Evolutionary conservation across 2,329 filamentous ascomycete genomes (phyloP), one percentile per base, ranked within the genome.

Genomic region (Botrytis aclada): DNA sequence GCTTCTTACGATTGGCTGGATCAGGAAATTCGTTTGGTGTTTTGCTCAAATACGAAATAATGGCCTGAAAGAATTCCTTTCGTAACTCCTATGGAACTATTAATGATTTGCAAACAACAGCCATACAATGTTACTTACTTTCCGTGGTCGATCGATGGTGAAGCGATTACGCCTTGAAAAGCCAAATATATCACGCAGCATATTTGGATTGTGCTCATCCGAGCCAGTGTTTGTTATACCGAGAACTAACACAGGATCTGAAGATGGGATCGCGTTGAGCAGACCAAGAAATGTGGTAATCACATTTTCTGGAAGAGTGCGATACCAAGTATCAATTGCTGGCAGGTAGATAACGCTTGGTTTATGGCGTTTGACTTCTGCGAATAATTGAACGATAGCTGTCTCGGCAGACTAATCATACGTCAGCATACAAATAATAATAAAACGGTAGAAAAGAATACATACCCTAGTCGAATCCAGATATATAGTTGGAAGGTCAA

Each of bases 291-390:
- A 98, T 0, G 94, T 96, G 47, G 91, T 90, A 72, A 97, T 89
- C 4, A 91, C 89, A 0, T 92, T 90, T 12, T 84, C 84, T n/a
- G 82, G 80, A 29, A 91, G 79, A 39, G 86, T 87, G 29, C 78
- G 77, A 80, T 94, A 95, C 96, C 96, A 99, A 12, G 91, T 88
- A 77, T 97, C 93, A 66, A 98, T 89, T 77, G 94, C 92, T 3
- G 96, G 95, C 61, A 99, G 92, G 82, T 95, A 98, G 69, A 99
- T 96, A 54, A 98, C 93, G 81, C 94, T 97, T 0, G 96, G 96
- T 81, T 97, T 98, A 81, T 98, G 94, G 54, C 95, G 90, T 81
- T 95, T 93, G 54, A 97, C 93, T 83, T 98, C 96, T 0, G 93
- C 90, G 80, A 99, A 98, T 12, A 97, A 86, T 76, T 95, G 91